phyloP scores from a whole-genome alignment of 805 yeast genomes.

The Komagataella kurtzmanii region DNA sequence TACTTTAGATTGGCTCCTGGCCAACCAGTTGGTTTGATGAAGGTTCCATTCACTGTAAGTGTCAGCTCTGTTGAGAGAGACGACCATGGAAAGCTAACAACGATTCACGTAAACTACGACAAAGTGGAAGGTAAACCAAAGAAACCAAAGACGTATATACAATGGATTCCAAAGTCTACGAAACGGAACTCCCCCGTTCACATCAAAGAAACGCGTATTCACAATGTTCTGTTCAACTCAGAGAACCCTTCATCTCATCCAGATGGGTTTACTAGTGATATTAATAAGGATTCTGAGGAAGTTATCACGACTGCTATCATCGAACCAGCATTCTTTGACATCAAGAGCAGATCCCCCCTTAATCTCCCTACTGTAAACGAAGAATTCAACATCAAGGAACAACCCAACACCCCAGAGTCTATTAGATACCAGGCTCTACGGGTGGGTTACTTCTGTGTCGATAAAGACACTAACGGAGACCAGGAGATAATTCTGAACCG shows the following conservation, averaged over 20 bases:
- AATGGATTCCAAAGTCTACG: conserved; percentile 78
- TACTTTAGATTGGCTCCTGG: conserved; percentile 90
- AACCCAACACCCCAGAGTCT: conserved; percentile 53
- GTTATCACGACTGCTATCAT: conserved; percentile 52
- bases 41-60: conserved; percentile 73
- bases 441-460: conserved; percentile 91
- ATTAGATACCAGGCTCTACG: conserved; percentile 96
- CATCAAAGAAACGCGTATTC: conserved; percentile 69
- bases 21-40: conserved; percentile 89
- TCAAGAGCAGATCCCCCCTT: conserved; percentile 65
- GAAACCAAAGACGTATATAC: conserved; percentile 93
- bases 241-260: conserved; percentile 88
- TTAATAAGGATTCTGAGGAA: conserved; percentile 69
- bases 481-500: conserved; percentile 68
- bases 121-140: conserved; percentile 37
- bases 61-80: conserved; percentile 59
- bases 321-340: conserved; percentile 64
- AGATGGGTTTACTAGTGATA: conserved; percentile 76
- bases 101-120: conserved; percentile 72
- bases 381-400: conserved; percentile 64
- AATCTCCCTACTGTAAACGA: conserved; percentile 42
- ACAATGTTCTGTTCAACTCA: conserved; percentile 76
- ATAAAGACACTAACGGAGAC: conserved; percentile 47
- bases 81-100: conserved; percentile 44
- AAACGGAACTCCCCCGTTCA: conserved; percentile 49